Conservation (phyloP, 352 stramenopile genomes). For the Phytophthora tentaculata region DNA sequence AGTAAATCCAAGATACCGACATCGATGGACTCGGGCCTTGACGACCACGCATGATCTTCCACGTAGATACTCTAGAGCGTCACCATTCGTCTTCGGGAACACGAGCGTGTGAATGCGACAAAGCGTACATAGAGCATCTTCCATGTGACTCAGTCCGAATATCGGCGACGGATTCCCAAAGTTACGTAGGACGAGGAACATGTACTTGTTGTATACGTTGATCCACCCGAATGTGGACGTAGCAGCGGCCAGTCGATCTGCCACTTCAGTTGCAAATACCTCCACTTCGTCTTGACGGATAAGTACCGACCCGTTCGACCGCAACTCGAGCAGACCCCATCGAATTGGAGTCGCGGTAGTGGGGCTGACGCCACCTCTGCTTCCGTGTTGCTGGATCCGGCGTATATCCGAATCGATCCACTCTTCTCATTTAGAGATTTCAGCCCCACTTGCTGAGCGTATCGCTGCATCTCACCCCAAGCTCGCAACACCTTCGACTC, state of each 20-base stretch:
- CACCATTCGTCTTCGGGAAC: conserved; percentile 42
- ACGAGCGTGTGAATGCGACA: conserved; percentile 38
- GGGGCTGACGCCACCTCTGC: conserved; percentile 25
- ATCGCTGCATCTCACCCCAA: no score
- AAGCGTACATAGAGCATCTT: conserved; percentile 38
- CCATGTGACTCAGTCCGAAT: conserved; percentile 35
- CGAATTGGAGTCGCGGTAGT: conserved; percentile 44
- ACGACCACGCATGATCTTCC: conserved; percentile 29
- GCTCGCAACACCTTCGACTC: no score
- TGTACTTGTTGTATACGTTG: conserved; percentile 72
- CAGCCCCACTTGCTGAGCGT: conserved; percentile 38
- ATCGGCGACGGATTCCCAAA: conserved; percentile 47
- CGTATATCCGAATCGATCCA: conserved; percentile 38
- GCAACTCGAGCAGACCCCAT: conserved; percentile 53
- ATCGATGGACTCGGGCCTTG: conserved; percentile 18
- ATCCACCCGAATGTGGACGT: conserved; percentile 45
- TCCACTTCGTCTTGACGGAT: conserved; percentile 47
- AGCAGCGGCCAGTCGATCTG: conserved; percentile 38
- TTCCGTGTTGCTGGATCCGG: conserved; percentile 1
- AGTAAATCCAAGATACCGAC: conserved; percentile 49
- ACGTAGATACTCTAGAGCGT: conserved; percentile 40
- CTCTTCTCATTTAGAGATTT: conserved; percentile 54
- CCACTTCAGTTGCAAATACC: conserved; percentile 50
- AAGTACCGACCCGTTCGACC: conserved; percentile 40
- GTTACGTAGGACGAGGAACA: conserved; percentile 59